A percentile compares a stretch with the other conserved stretches of the same genome.
Evolutionary conservation across 345 rosid genomes (phyloP).

Genomic region (Ceriops decandra): DNA sequence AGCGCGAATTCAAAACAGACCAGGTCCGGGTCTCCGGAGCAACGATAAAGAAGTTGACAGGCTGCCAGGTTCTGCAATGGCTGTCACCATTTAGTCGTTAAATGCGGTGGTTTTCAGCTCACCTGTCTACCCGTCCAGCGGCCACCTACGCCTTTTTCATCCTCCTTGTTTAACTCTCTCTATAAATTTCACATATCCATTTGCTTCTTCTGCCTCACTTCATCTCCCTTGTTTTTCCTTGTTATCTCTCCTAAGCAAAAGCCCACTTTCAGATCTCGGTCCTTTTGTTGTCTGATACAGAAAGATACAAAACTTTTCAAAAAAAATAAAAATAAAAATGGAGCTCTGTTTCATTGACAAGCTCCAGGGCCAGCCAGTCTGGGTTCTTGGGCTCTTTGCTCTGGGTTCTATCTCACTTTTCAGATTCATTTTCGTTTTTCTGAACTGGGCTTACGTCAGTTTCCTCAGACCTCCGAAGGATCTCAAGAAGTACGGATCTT

Average conservation of each 20-base stretch:
- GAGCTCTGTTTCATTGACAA: constrained; percentile 40
- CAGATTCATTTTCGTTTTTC: constrained; percentile 37
- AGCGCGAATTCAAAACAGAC: too few relatives aligned
- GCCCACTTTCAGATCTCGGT: constrained; percentile 21
- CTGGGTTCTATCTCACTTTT: constrained; percentile 57
- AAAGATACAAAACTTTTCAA: neutral
- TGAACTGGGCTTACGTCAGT: constrained; percentile 69
- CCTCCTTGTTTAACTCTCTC: neutral
- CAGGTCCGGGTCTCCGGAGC: too few relatives aligned
- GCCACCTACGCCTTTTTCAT: constrained; percentile 6
- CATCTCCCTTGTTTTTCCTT: neutral
- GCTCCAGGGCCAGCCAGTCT: constrained; percentile 64
- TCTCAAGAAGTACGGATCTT: constrained; percentile 83
- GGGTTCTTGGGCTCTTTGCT: constrained; percentile 48
- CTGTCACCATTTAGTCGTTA: constrained; percentile 27
- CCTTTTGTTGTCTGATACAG: neutral
- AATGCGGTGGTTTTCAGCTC: constrained; percentile 65
- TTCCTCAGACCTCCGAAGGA: constrained; percentile 83
- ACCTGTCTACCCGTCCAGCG: constrained; percentile 44
- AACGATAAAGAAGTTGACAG: neutral
- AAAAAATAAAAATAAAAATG: constrained; percentile 24
- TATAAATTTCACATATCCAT: neutral
- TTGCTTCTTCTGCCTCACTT: constrained; percentile 8
- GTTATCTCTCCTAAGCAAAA: neutral
- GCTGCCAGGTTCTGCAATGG: neutral